Evolutionary conservation across 1,284 basidiomycete genomes (phyloP).

Genomic region (Rhodotorula sp.): DNA sequence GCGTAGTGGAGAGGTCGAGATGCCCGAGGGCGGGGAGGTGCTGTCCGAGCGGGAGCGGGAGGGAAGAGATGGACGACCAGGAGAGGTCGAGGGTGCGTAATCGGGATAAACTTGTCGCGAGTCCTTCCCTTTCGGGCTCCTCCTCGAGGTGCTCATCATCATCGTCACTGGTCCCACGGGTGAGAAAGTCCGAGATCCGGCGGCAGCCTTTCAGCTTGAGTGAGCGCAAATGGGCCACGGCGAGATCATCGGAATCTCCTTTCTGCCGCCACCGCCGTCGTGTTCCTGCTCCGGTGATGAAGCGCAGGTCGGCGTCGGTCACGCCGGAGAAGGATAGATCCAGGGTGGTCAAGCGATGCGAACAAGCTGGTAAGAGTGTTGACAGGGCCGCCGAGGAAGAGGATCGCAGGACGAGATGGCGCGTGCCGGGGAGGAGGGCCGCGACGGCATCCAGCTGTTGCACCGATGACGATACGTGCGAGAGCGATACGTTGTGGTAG

Average conservation of each 20-base stretch:
- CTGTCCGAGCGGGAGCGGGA: constrained; percentile 1
- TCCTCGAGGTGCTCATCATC: too few species aligned
- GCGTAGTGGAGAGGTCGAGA: constrained; percentile 4
- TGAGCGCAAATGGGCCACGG: neutral
- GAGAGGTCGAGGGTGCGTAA: constrained; percentile 13
- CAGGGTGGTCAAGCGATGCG: neutral
- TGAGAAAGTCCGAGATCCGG: neutral
- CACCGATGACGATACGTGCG: neutral
- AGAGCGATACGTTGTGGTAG: constrained; percentile 1
- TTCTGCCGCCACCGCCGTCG: neutral
- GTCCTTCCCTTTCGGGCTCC: neutral
- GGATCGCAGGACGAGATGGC: neutral
- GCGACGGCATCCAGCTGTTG: neutral
- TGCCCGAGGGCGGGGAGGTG: neutral
- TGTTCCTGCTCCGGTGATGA: neutral
- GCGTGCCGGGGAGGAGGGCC: neutral
- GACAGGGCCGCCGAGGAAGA: neutral
- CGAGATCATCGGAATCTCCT: too few species aligned
- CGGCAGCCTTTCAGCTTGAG: constrained; percentile 4
- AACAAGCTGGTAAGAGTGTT: neutral
- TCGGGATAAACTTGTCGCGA: neutral
- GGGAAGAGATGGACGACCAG: constrained; percentile 5
- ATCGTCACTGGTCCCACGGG: neutral
- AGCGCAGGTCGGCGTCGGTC: neutral
- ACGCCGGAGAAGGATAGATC: constrained; percentile 11